These are phyloP conservation scores for Triticum timopheevii DNA, from an alignment of 176 grass and related monocot genomes.

Conservation along the genomic window DNA sequence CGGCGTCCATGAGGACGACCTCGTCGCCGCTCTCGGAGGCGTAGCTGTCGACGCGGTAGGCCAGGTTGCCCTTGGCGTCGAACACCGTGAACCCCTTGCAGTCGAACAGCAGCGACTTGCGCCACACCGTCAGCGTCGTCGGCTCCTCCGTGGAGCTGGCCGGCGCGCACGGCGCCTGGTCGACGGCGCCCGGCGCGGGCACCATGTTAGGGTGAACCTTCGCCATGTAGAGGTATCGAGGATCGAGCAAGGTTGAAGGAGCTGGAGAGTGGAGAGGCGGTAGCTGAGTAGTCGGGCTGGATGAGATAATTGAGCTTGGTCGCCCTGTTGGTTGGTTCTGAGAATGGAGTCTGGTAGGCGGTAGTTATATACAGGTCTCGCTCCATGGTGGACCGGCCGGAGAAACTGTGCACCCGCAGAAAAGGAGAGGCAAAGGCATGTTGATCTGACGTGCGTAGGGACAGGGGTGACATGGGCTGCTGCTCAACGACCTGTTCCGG, in stretches of 20 bases:
- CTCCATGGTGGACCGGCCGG: not conserved
- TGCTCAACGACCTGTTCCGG: constrained; percentile 17
- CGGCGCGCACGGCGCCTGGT: not conserved
- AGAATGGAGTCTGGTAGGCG: not conserved
- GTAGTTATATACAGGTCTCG: constrained; percentile 21
- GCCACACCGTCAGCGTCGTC: constrained; percentile 83
- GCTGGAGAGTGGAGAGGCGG: not conserved
- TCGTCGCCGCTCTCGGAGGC: constrained; percentile 43
- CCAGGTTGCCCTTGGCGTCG: constrained; percentile 71
- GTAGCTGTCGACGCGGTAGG: constrained; percentile 90
- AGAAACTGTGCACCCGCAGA: not conserved
- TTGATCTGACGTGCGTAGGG: constrained; percentile 36
- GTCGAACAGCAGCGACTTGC: constrained; percentile 92
- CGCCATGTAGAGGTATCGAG: not conserved
- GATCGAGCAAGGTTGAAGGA: not conserved
- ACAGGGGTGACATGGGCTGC: constrained; percentile 43
- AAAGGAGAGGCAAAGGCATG: constrained; percentile 30
- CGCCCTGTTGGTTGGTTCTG: not conserved
- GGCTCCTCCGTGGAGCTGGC: not conserved
- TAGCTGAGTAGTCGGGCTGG: not conserved
- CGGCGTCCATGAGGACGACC: constrained; percentile 61
- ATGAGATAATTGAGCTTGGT: not conserved
- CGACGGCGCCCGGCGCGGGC: not conserved
- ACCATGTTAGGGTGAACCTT: not conserved
- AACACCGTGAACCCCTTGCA: constrained; percentile 93